Conservation (phyloP, 1,139 yeast genomes). For the Diutina pseudorugosa region DNA sequence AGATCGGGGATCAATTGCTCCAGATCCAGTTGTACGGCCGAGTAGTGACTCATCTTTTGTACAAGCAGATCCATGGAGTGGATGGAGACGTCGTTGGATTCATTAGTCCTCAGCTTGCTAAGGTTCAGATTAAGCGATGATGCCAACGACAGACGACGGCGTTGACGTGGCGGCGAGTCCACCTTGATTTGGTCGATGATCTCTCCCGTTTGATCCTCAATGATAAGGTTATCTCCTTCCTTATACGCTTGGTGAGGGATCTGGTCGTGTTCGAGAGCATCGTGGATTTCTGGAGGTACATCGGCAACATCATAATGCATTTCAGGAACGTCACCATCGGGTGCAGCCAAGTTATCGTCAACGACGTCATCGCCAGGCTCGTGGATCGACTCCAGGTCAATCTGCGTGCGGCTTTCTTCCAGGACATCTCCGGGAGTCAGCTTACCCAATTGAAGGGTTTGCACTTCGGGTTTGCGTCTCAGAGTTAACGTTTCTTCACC, state of each 20-base stretch:
- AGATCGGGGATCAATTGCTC: neutral
- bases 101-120: neutral
- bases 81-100: slow-evolving; percentile 15
- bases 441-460: slow-evolving; percentile 30
- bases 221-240: slow-evolving; percentile 56
- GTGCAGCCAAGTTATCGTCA: neutral
- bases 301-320: neutral
- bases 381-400: neutral
- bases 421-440: slow-evolving; percentile 8
- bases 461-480: slow-evolving; percentile 28
- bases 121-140: neutral
- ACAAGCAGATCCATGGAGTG: slow-evolving; percentile 31
- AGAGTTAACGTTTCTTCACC: slow-evolving; percentile 7
- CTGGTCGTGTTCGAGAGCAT: neutral
- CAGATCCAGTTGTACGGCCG: neutral
- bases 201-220: slow-evolving; percentile 81
- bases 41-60: slow-evolving; percentile 23
- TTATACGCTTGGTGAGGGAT: neutral
- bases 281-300: neutral
- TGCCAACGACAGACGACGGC: neutral
- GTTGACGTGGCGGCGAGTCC: neutral
- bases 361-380: neutral
- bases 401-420: neutral
- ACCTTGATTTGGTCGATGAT: slow-evolving; percentile 29
- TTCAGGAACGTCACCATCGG: neutral